phyloP scores from a whole-genome alignment of 805 yeast genomes.

The Zygotorulaspora florentina region DNA sequence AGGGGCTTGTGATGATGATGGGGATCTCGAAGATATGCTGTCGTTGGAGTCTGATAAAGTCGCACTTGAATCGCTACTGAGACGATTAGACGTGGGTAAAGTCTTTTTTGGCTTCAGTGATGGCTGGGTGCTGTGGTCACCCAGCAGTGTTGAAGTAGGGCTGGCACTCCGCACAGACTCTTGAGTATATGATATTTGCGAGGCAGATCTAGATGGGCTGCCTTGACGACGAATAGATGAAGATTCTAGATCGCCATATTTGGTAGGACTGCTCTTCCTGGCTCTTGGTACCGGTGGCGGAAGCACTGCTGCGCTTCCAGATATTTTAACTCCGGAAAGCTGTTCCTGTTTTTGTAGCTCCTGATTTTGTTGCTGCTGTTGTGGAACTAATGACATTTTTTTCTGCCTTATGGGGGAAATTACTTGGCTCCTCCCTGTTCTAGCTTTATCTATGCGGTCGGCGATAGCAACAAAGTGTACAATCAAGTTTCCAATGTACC shows the following conservation, averaged over 20 bases:
- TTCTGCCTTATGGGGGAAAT: constrained; percentile 5
- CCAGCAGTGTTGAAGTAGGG: constrained; percentile 12
- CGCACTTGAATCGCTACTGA: constrained; percentile 18
- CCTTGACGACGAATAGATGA: constrained; percentile 11
- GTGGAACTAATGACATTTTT: background rate
- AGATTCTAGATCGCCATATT: constrained; percentile 5
- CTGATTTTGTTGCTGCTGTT: background rate
- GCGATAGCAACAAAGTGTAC: constrained; percentile 44
- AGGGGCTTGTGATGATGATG: constrained; percentile 13
- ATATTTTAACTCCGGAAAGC: background rate
- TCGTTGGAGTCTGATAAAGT: constrained; percentile 12
- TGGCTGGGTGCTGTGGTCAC: constrained; percentile 9
- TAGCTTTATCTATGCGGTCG: constrained; percentile 13
- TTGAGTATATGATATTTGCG: constrained; percentile 1
- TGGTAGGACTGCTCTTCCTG: constrained; percentile 26
- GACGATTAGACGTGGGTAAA: constrained; percentile 14
- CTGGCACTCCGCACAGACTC: constrained; percentile 2
- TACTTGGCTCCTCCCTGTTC: constrained; percentile 8
- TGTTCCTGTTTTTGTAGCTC: background rate
- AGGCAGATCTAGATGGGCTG: constrained; percentile 12
- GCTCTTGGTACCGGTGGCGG: constrained; percentile 28
- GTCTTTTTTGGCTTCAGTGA: constrained; percentile 13
- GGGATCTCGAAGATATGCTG: background rate
- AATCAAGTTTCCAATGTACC: constrained; percentile 51
- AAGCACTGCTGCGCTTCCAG: background rate